Evolutionary conservation across 441 rosid genomes (phyloP), one percentile per base, ranked within the genome.

Genomic region (Flueggea neowawraea): DNA sequence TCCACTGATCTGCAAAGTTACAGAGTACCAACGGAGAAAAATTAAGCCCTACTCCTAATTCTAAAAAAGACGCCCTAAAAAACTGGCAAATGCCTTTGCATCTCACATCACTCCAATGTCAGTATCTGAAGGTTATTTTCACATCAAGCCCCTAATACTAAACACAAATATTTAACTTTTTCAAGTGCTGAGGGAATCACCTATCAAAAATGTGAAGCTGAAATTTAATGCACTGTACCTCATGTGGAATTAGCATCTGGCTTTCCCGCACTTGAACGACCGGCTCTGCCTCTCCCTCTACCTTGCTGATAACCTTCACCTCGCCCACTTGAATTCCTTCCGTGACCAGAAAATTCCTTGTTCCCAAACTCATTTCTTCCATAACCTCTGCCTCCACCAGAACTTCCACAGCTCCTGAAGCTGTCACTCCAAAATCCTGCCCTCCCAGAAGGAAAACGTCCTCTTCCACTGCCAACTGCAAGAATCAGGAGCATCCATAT

Each of bases 261-360:
- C 52, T 58, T 70, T 4, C 56, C 44, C 48, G 60, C 65, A 10
- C 69, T 67, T 7, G 75, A 44, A 4, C 73, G 69, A 14, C 76
- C 70, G n/a, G n/a, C n/a, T n/a, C n/a, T n/a, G 1, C 79, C 80
- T 71, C 87, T 80, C 48, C 86, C 88, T 69, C 82, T 73, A 15
- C 81, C 84, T 45, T 66, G 75, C 44, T 68, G 83, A 58, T 74
- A 69, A 54, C 75, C 85, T 58, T 74, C 89, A 41, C 83, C 80
- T 22, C 75, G 84, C 41, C 90, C 84, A 6, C 16, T 52, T 1
- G 83, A 65, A 60, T 79, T 80, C 71, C 89, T 75, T 2, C 76
- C 78, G 54, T 77, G 79, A 52, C 87, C 82, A 10, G 76, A 72
- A 65, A 69, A 78, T 54, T 85, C 88, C 14, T 75, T 52, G 58